Percentiles rank a stretch among this genome's conserved stretches.
Conservation (phyloP, 2,329 filamentous ascomycete genomes). For the Ophiostoma pallidulum region DNA sequence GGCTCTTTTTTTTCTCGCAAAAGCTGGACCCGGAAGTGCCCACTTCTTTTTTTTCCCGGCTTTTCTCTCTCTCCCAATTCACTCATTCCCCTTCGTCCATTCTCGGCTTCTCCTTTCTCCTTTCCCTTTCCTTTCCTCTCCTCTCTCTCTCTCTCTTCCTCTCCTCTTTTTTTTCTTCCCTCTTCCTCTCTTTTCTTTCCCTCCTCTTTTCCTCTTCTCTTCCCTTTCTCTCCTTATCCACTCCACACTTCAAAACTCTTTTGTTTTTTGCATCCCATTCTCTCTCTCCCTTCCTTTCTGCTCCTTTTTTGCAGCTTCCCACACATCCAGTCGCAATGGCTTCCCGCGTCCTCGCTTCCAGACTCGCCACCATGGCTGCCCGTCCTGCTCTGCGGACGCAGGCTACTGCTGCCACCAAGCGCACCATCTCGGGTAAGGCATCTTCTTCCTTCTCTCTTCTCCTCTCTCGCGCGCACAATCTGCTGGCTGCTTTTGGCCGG, state of each 20-base stretch:
- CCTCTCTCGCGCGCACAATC: background rate
- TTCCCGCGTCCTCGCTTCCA: slow-evolving; percentile 67
- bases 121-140: slow-evolving; percentile 9
- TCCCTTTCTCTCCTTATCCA: slow-evolving; percentile 14
- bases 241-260: slow-evolving; percentile 11
- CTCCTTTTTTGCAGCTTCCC: slow-evolving; percentile 25
- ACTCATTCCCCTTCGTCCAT: slow-evolving; percentile 19
- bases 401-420: slow-evolving; percentile 58
- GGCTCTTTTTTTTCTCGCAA: background rate
- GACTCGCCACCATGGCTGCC: slow-evolving; percentile 67
- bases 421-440: slow-evolving; percentile 63
- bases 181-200: slow-evolving; percentile 6
- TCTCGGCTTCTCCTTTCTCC: slow-evolving; percentile 19
- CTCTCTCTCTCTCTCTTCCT: background rate
- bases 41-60: slow-evolving; percentile 14
- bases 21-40: slow-evolving; percentile 14
- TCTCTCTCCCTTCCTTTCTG: slow-evolving; percentile 24
- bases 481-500: background rate
- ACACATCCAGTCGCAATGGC: slow-evolving; percentile 64
- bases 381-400: slow-evolving; percentile 62
- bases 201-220: slow-evolving; percentile 5
- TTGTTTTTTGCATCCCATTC: slow-evolving; percentile 18
- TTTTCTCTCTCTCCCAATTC: slow-evolving; percentile 17
- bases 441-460: background rate
- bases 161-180: slow-evolving; percentile 3